A percentile compares a stretch with the other conserved stretches of the same genome.
Conservation (phyloP, 225 moss, liverwort and hornwort species). For the Thuidium tamariscinum region DNA sequence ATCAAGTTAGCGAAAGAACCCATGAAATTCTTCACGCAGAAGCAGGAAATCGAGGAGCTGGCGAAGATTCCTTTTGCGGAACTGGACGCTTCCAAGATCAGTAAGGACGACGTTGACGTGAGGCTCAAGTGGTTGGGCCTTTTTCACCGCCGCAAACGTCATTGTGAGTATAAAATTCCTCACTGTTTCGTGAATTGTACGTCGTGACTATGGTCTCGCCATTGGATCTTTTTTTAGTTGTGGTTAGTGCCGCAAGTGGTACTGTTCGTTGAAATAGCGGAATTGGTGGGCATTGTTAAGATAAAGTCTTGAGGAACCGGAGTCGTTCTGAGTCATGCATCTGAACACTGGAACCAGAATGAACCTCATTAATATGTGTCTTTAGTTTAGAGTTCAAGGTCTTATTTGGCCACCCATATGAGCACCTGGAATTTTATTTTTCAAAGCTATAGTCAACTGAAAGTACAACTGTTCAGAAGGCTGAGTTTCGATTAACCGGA, state of each 20-base stretch:
- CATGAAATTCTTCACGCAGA: constrained; percentile 68
- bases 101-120: constrained; percentile 73
- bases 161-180: constrained; percentile 18
- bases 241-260: not conserved
- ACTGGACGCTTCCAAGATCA: constrained; percentile 40
- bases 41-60: constrained; percentile 38
- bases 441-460: not conserved
- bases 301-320: not conserved
- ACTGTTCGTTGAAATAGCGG: not conserved
- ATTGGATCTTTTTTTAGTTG: too few species aligned
- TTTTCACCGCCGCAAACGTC: constrained; percentile 87
- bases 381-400: not conserved
- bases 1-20: constrained; percentile 78
- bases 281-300: not conserved
- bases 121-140: constrained; percentile 87
- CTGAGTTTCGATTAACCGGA: not conserved
- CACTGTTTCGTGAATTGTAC: not conserved
- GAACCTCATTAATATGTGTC: not conserved
- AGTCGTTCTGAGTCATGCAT: not conserved
- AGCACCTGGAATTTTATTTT: not conserved
- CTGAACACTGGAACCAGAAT: not conserved
- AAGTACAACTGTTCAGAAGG: too few species aligned
- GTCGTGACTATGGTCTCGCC: not conserved
- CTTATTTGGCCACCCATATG: not conserved
- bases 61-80: constrained; percentile 53